phyloP scores from a whole-genome alignment of 768 basidiomycete species.

The Boletus rubroflammeus region DNA sequence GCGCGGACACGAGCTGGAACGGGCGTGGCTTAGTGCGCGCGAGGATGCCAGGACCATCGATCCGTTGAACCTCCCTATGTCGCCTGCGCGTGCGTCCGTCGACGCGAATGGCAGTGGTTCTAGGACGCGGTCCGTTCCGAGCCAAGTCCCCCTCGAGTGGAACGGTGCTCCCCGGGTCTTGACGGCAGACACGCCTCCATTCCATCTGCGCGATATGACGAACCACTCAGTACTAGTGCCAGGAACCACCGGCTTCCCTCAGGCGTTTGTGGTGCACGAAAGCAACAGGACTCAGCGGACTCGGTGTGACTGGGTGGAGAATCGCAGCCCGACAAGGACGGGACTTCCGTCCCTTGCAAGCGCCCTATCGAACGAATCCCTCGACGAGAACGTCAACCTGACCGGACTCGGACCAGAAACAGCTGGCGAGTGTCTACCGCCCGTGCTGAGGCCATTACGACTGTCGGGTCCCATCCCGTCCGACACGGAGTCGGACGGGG shows the following conservation, averaged over 20 bases:
- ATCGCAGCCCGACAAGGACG: not conserved
- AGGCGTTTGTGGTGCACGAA: not conserved
- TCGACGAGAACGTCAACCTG: conserved; percentile 12
- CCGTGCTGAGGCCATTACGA: conserved; percentile 19
- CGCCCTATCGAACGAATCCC: conserved; percentile 18
- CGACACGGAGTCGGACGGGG: not conserved
- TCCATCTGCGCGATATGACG: not conserved
- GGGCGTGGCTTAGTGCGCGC: not conserved
- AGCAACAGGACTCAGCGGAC: not conserved
- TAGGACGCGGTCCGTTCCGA: not conserved
- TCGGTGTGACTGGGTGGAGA: not conserved
- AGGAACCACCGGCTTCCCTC: no score
- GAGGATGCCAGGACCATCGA: not conserved
- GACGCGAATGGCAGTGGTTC: not conserved
- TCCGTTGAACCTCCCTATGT: not conserved
- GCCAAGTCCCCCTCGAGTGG: conserved; percentile 6
- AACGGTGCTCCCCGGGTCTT: not conserved
- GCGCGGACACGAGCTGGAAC: conserved; percentile 2
- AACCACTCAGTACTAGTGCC: not conserved
- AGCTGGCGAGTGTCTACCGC: conserved; percentile 16
- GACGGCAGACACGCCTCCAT: not conserved
- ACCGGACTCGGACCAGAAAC: not conserved
- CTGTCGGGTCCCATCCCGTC: conserved; percentile 11
- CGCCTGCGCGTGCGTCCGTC: not conserved
- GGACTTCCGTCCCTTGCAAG: conserved; percentile 17